Evolutionary conservation across 2,329 filamentous ascomycete species (phyloP), one percentile per base, ranked within the genome.

Genomic region (Colletotrichum sp.): DNA sequence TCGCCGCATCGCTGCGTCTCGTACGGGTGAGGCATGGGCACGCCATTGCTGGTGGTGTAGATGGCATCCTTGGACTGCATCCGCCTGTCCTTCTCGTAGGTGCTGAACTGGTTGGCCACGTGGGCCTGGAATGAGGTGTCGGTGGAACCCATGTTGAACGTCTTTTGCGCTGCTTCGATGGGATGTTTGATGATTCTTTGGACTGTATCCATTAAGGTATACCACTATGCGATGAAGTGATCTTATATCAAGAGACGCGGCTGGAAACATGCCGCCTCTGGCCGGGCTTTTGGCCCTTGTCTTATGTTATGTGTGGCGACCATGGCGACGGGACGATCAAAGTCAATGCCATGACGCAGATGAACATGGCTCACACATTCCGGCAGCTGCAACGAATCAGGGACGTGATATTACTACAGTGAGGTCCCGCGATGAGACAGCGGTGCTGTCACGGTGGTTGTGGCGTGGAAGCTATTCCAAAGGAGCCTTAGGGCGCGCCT

Each of bases 11-110:
- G 84, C 82, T 92, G 90, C 1, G 87, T 80, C 79, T 91, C 90
- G 78, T 92, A 92, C 2, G 90, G 89, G 78, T 92, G 90, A 10
- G 90, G 86, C 78, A 90, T 86, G 2, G 91, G 90, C 1, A 86
- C 87, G 71, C 89, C 90, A 81, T 91, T 92, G 82, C 87, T 88
- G 58, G 90, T 89, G 34, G 88, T 86, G 82, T 93, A 93, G 16
- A 90, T 75, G 16, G 82, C 80, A 24, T 88, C 83, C 55, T 84
- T 83, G 8, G 86, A 87, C 0, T 82, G 77, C 10, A 81, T 79
- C 48, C 83, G 79, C 30, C 86, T 83, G 76, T 88, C 87, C 67
- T 85, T 79, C 69, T 87, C 83, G 71, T 84, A 87, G 3, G 82
- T 82, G 9, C 80, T 80, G 80, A 84, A 84, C 76, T 83, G 85